A percentile compares a stretch with the other conserved stretches of the same genome.
These are phyloP conservation scores for Anthracocystis panici-leucophaei DNA, from an alignment of 1,284 basidiomycete genomes.

Conservation along the genomic window DNA sequence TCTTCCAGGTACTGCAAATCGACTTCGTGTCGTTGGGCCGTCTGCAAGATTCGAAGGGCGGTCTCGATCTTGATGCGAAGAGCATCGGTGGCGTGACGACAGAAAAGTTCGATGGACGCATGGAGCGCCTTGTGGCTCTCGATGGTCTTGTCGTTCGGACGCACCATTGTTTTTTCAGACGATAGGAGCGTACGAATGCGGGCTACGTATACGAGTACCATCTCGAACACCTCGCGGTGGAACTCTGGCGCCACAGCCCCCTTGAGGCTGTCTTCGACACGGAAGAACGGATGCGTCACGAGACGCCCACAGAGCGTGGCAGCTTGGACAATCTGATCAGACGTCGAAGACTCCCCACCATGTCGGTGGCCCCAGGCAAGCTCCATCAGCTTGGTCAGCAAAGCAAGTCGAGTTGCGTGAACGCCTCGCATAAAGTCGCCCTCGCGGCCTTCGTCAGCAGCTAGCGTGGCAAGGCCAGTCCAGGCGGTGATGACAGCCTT, in stretches of 20 bases:
- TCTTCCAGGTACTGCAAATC: constrained; percentile 74
- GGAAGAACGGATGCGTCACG: constrained; percentile 79
- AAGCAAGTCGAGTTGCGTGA: constrained; percentile 80
- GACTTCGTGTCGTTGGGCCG: constrained; percentile 75
- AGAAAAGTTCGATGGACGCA: constrained; percentile 82
- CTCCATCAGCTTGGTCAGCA: constrained; percentile 82
- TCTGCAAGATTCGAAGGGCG: constrained; percentile 58
- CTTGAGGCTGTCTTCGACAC: constrained; percentile 81
- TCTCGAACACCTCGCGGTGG: constrained; percentile 73
- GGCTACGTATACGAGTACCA: constrained; percentile 44
- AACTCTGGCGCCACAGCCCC: constrained; percentile 78
- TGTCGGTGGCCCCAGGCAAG: constrained; percentile 75
- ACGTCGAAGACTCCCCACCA: constrained; percentile 26
- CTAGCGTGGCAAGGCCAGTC: constrained; percentile 60
- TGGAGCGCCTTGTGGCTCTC: constrained; percentile 74
- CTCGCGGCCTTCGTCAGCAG: constrained; percentile 78
- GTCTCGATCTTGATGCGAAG: constrained; percentile 79
- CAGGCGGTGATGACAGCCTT: constrained; percentile 43
- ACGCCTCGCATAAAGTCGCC: constrained; percentile 88
- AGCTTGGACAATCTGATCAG: constrained; percentile 76
- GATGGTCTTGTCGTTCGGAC: constrained; percentile 37
- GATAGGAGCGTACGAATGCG: constrained; percentile 34
- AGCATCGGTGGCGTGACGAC: constrained; percentile 76
- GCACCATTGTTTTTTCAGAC: constrained; percentile 12
- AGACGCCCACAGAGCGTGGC: constrained; percentile 77